A percentile compares a stretch with the other conserved stretches of the same genome.
Conservation (phyloP, 768 basidiomycete genomes). For the Erythrobasidium yunnanense region DNA sequence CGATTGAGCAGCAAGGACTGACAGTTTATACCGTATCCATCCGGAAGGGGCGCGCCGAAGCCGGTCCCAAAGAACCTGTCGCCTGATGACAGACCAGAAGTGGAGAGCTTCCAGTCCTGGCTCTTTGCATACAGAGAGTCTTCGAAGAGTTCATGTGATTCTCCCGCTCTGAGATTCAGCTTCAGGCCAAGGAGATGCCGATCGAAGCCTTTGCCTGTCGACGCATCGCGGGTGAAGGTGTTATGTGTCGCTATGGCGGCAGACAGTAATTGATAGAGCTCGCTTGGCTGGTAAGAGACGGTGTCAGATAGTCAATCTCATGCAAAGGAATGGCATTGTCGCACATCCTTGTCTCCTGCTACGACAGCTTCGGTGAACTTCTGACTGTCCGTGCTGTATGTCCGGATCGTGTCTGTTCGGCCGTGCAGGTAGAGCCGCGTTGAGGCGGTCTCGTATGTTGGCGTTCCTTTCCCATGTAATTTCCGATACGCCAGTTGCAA, state of each 20-base stretch:
- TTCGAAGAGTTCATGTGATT: constrained; percentile 44
- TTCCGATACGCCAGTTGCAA: constrained; percentile 94
- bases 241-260: constrained; percentile 63
- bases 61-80: constrained; percentile 80
- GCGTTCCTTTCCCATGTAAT: constrained; percentile 45
- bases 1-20: constrained; percentile 39
- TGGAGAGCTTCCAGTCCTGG: constrained; percentile 85
- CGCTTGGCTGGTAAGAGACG: constrained; percentile 38
- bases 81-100: constrained; percentile 76
- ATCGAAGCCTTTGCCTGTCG: constrained; percentile 86
- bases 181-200: constrained; percentile 46
- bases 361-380: constrained; percentile 82
- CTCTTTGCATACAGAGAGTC: constrained; percentile 52
- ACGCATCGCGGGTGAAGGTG: constrained; percentile 72
- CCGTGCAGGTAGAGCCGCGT: constrained; percentile 83
- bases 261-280: constrained; percentile 50
- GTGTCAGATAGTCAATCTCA: neutral
- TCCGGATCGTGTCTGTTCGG: constrained; percentile 90
- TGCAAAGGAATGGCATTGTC: neutral
- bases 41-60: constrained; percentile 67
- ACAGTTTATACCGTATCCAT: constrained; percentile 95
- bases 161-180: constrained; percentile 63
- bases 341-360: constrained; percentile 35
- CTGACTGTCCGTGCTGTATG: constrained; percentile 67
- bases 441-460: constrained; percentile 77